phyloP scores from a whole-genome alignment of 805 yeast genomes.

The Suhomyces sp. region DNA sequence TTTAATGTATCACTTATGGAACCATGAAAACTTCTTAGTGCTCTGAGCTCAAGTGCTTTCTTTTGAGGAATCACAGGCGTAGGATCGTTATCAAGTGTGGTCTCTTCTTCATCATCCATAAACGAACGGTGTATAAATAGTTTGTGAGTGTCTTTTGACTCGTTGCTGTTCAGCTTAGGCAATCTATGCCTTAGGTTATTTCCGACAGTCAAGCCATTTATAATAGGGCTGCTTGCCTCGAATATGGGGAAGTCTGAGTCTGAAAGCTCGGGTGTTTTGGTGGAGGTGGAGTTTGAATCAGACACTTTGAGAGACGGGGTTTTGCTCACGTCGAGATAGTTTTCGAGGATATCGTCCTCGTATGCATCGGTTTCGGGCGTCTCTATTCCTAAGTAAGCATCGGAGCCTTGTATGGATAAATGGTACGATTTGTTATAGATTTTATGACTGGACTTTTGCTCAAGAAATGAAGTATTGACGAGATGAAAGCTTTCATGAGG shows the following conservation, averaged over 20 bases:
- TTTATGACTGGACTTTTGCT: background rate
- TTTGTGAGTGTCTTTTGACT: conserved; percentile 6
- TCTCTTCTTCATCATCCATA: conserved; percentile 3
- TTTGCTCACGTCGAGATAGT: conserved; percentile 23
- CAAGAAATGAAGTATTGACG: background rate
- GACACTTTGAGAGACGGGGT: conserved; percentile 16
- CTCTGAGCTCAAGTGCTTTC: conserved; percentile 7
- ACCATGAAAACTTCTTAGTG: conserved; percentile 20
- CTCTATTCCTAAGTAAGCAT: background rate
- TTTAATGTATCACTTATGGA: conserved; percentile 21
- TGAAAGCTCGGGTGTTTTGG: conserved; percentile 5
- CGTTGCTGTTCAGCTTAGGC: conserved; percentile 2
- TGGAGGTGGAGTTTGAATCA: conserved; percentile 3
- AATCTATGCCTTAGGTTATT: conserved; percentile 20
- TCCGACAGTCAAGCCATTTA: conserved; percentile 34
- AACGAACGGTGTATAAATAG: conserved; percentile 15
- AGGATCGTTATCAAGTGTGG: background rate
- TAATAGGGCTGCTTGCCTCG: conserved; percentile 30
- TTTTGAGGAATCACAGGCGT: background rate
- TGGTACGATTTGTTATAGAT: conserved; percentile 27
- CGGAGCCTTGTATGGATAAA: conserved; percentile 24
- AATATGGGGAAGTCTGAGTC: conserved; percentile 15
- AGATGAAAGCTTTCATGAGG: background rate
- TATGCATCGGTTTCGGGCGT: conserved; percentile 4
- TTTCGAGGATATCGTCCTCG: conserved; percentile 37